These are phyloP conservation scores for Ramalina peruviana DNA, from an alignment of 495 filamentous ascomycete genomes.

Conservation along the genomic window DNA sequence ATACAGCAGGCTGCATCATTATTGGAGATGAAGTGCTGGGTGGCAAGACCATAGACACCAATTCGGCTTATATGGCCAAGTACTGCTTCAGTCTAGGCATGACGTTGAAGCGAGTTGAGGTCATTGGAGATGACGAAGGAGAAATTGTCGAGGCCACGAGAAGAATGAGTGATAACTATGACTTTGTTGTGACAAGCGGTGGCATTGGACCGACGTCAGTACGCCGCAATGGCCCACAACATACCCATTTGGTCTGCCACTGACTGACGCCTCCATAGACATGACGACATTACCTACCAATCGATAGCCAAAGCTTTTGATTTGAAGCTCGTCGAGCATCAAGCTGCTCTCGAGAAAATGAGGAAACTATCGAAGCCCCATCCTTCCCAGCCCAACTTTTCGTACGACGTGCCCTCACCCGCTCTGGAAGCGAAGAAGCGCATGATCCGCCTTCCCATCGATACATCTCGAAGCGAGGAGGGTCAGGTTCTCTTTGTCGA, in stretches of 20 bases:
- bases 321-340: constrained; percentile 61
- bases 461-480: constrained; percentile 42
- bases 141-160: constrained; percentile 81
- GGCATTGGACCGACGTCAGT: constrained; percentile 87
- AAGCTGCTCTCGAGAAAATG: constrained; percentile 67
- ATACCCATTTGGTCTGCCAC: no score
- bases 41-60: constrained; percentile 93
- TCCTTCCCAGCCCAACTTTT: constrained; percentile 59
- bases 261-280: constrained; percentile 35
- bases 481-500: constrained; percentile 61
- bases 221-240: constrained; percentile 3
- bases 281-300: constrained; percentile 95
- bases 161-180: constrained; percentile 76
- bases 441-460: constrained; percentile 78
- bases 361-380: constrained; percentile 60
- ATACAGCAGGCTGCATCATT: constrained; percentile 86
- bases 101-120: constrained; percentile 76
- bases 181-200: constrained; percentile 86
- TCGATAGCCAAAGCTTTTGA: constrained; percentile 84
- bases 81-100: constrained; percentile 89
- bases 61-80: constrained; percentile 81
- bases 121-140: constrained; percentile 77
- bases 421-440: constrained; percentile 65
- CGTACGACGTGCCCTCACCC: constrained; percentile 72
- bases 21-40: constrained; percentile 95